Percentiles rank a stretch among this genome's conserved stretches.
These are phyloP conservation scores for Cucumis sativus DNA, from an alignment of 306 rosid species.

Conservation along the genomic window DNA sequence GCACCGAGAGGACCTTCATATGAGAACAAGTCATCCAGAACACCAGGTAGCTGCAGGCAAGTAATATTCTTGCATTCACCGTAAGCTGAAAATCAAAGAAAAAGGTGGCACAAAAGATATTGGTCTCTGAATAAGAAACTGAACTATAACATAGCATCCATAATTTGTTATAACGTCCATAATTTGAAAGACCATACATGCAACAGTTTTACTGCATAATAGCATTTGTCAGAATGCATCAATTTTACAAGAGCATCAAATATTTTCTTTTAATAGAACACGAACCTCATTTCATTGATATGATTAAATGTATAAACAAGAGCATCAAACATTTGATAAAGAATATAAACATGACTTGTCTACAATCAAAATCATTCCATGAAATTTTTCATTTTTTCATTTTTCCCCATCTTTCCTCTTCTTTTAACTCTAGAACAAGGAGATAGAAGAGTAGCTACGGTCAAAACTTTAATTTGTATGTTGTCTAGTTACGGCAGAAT, in stretches of 20 bases:
- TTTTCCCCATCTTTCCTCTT: background rate
- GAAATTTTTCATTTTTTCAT: background rate
- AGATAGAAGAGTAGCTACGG: background rate
- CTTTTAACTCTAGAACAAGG: background rate
- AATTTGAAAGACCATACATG: background rate
- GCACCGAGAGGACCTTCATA: slow-evolving; percentile 87
- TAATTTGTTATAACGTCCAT: no score
- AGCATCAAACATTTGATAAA: background rate
- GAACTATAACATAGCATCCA: background rate
- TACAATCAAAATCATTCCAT: background rate
- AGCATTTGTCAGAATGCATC: background rate
- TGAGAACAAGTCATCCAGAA: slow-evolving; percentile 74
- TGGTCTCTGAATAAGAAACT: background rate
- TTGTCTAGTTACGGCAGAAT: background rate
- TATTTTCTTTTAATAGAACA: background rate
- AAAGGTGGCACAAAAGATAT: background rate
- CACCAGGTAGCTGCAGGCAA: slow-evolving; percentile 87
- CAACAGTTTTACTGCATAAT: background rate
- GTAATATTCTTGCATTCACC: slow-evolving; percentile 57
- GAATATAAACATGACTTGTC: background rate
- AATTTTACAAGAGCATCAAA: background rate
- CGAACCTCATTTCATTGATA: no score
- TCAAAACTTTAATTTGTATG: background rate
- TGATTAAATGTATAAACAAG: background rate
- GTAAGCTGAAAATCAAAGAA: slow-evolving; percentile 40